Conservation (phyloP, 2,329 filamentous ascomycete genomes). For the Diaporthe batatas region DNA sequence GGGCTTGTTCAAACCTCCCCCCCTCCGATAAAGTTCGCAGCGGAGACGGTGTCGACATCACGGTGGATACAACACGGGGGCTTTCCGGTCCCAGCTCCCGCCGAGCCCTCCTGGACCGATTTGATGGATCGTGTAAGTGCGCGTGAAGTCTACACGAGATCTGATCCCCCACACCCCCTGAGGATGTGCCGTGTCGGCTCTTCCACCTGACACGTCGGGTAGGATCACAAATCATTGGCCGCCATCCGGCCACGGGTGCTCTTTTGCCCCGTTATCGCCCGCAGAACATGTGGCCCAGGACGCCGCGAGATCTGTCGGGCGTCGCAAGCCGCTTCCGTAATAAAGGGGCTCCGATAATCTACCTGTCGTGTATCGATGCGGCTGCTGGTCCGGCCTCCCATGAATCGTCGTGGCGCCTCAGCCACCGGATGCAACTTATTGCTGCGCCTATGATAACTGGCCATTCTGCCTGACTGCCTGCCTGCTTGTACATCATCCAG, state of each 20-base stretch:
- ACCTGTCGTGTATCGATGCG: neutral
- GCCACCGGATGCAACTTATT: neutral
- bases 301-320: no score
- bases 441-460: neutral
- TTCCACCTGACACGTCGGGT: neutral
- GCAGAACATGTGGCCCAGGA: no score
- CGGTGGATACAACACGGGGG: slow-evolving; percentile 4
- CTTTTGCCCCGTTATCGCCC: neutral
- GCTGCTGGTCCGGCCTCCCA: neutral
- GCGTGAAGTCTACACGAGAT: neutral
- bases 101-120: neutral
- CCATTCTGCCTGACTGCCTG: neutral
- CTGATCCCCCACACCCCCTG: no score
- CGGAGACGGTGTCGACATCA: slow-evolving; percentile 19
- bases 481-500: no score
- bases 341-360: no score
- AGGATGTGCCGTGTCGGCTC: neutral
- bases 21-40: slow-evolving; percentile 25
- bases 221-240: no score
- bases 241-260: neutral
- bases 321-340: neutral
- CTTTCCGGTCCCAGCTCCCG: slow-evolving; percentile 3
- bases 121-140: neutral
- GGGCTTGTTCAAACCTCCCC: neutral
- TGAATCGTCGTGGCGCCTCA: neutral